Evolutionary conservation across 1,139 yeast species (phyloP), one percentile per base, ranked within the genome.

Genomic region (Suhomyces choctaworum): DNA sequence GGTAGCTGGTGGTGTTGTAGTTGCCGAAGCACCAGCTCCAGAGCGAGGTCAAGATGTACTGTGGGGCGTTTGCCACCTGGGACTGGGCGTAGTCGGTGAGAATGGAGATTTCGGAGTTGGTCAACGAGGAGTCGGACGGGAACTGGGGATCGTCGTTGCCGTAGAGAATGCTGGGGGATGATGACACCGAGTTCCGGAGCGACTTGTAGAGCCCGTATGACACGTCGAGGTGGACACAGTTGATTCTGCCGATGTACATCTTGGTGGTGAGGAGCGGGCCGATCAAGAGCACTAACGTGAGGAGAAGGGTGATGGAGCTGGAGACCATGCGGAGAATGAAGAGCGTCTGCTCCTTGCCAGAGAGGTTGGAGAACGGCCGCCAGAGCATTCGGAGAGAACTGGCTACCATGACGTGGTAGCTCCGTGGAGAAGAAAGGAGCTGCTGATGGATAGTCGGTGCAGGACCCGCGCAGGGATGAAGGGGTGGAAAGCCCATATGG

Each of bases 21-120:
- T 58, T 55, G 3, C 78, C 76, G 30, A 56, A 61, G 49, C 82
- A 78, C 66, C 76, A 74, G 31, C 56, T 52, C 62, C 70, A 62
- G 10, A 73, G 39, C 2, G 73, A 64, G 0, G 74, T 60, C 6
- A 62, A 45, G 8, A 76, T 63, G 42, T 60, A 68, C 47, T 78
- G 81, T 0, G 83, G 82, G 0, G 80, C 74, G 21, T 54, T 47
- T 5, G 62, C 59, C n/a, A 77, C 78, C 46, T 74, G 72, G 4
- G 58, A 56, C 36, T 64, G 61, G 2, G 80, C 73, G 44, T 76
- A 76, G 9, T 64, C 56, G 0, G 78, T 61, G 25, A 78, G 53
- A 5, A 77, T 55, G 7, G 59, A 46, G 20, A 78, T 68, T 41
- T 76, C 80, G 2, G 81, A 71, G 34, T 78, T 72, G 3, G 81